Percentiles rank a stretch among this genome's conserved stretches.
These are phyloP conservation scores for Phytopythium cucurbitacearum DNA, from an alignment of 352 stramenopile species.

Conservation along the genomic window DNA sequence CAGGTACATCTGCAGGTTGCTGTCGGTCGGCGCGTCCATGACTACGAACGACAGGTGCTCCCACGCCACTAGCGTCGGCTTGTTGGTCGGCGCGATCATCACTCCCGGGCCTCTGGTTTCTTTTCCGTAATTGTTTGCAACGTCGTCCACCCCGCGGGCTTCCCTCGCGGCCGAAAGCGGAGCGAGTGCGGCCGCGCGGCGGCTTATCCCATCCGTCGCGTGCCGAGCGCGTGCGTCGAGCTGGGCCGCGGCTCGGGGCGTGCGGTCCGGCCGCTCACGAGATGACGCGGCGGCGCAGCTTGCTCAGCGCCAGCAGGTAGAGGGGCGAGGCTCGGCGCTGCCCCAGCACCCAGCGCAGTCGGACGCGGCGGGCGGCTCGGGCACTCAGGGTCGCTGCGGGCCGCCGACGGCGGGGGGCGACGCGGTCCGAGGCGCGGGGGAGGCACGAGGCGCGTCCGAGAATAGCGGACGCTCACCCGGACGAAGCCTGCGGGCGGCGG, in stretches of 20 bases:
- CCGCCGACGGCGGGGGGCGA: not conserved
- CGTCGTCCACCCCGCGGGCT: constrained; percentile 9
- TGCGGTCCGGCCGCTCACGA: constrained; percentile 9
- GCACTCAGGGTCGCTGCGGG: constrained; percentile 36
- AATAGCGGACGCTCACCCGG: too few relatives aligned
- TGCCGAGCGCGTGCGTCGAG: not conserved
- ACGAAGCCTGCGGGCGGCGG: too few relatives aligned
- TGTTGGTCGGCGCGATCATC: constrained; percentile 85
- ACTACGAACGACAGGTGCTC: constrained; percentile 96
- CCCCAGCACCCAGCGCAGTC: constrained; percentile 31
- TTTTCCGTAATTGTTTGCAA: not conserved
- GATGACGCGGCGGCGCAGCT: constrained; percentile 8
- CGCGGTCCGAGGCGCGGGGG: not conserved
- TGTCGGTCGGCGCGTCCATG: constrained; percentile 96
- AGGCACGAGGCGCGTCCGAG: not conserved
- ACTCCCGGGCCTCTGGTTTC: constrained; percentile 2
- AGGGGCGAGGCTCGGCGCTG: constrained; percentile 29
- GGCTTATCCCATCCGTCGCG: constrained; percentile 47
- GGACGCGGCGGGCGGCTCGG: constrained; percentile 25
- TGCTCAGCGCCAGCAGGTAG: constrained; percentile 15
- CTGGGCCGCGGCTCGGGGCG: not conserved
- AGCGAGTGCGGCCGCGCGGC: not conserved
- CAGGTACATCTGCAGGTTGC: constrained; percentile 96
- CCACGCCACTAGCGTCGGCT: constrained; percentile 84
- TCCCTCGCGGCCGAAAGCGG: constrained; percentile 17